Percentiles rank a stretch among this genome's conserved stretches.
Evolutionary conservation across 176 grass and related monocot species (phyloP).

Genomic region (Triticum turgidum): DNA sequence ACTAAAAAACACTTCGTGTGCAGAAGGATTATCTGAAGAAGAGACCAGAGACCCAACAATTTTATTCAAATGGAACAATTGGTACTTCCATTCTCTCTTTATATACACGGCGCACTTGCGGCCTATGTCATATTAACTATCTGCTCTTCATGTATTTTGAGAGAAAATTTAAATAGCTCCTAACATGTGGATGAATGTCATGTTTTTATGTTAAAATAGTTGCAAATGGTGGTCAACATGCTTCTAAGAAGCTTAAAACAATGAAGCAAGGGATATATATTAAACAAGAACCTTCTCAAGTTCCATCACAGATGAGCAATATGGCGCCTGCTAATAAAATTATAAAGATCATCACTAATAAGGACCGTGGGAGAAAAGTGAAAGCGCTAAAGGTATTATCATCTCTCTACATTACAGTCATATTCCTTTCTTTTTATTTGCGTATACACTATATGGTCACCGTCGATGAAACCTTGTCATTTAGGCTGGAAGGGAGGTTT

Average conservation of each 20-base stretch:
- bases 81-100: constrained; percentile 49
- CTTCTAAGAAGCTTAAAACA: constrained; percentile 73
- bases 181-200: constrained; percentile 13
- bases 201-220: constrained; percentile 44
- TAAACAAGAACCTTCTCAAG: constrained; percentile 56
- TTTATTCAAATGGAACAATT: constrained; percentile 68
- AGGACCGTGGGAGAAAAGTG: constrained; percentile 67
- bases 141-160: constrained; percentile 27
- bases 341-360: constrained; percentile 77
- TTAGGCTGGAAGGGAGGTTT: background rate
- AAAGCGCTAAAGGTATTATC: constrained; percentile 63
- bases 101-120: constrained; percentile 11
- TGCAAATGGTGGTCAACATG: constrained; percentile 68
- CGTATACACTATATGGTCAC: constrained; percentile 3
- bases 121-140: background rate
- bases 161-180: constrained; percentile 24
- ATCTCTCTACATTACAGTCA: background rate
- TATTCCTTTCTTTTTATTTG: constrained; percentile 11
- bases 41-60: constrained; percentile 63
- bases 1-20: background rate
- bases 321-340: constrained; percentile 71
- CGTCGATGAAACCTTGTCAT: background rate
- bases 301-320: constrained; percentile 80
- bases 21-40: constrained; percentile 89
- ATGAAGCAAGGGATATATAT: constrained; percentile 58